Conservation (phyloP, 257 asterid genomes). For the Petunia secreta region DNA sequence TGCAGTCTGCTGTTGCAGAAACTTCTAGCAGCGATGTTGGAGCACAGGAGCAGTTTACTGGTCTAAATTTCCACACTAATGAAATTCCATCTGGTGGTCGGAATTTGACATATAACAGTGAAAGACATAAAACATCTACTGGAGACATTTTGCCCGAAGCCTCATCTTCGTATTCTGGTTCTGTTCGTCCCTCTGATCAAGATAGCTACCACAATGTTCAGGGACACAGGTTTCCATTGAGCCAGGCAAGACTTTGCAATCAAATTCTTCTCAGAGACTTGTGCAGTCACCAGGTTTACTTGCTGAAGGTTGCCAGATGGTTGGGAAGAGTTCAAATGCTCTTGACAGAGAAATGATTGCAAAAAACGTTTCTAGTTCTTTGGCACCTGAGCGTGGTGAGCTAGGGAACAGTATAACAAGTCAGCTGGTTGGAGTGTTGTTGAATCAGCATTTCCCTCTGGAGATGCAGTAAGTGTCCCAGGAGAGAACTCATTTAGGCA, state of each 20-base stretch:
- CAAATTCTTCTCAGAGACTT: conserved; percentile 51
- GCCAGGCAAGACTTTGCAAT: conserved; percentile 37
- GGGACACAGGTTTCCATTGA: conserved; percentile 49
- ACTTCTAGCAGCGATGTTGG: conserved; percentile 62
- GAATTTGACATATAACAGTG: conserved; percentile 39
- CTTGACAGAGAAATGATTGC: conserved; percentile 43
- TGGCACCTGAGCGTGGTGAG: conserved; percentile 46
- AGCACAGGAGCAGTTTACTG: conserved; percentile 65
- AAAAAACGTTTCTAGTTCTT: conserved; percentile 36
- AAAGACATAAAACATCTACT: conserved; percentile 41
- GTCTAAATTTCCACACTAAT: conserved; percentile 46
- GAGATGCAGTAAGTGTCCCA: conserved; percentile 46
- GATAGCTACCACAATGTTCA: conserved; percentile 38
- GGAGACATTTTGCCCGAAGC: conserved; percentile 36
- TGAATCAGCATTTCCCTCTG: conserved; percentile 47
- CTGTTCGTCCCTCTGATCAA: conserved; percentile 36
- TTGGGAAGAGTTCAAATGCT: conserved; percentile 48
- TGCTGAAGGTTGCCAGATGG: conserved; percentile 43
- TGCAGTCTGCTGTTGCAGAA: conserved; percentile 99
- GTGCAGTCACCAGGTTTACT: conserved; percentile 39
- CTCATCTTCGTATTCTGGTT: conserved; percentile 45
- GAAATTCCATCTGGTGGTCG: conserved; percentile 49
- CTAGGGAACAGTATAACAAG: conserved; percentile 38
- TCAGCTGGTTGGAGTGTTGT: conserved; percentile 58
- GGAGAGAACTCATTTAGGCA: conserved; percentile 42